phyloP scores from a whole-genome alignment of 192 early-diverging fungal species.

The Diversispora epigaea region DNA sequence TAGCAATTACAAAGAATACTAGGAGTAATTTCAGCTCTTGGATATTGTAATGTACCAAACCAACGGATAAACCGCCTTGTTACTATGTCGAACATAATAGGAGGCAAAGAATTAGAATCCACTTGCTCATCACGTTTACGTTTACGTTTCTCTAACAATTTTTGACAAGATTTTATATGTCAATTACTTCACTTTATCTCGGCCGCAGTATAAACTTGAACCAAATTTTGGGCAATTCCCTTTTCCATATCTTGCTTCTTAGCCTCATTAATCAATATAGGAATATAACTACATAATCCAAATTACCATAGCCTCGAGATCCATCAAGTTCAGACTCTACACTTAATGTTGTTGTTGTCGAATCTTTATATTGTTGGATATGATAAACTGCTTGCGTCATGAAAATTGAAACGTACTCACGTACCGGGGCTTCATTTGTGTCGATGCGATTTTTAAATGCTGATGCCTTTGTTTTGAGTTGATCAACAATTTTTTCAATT shows the following conservation, averaged over 20 bases:
- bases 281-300: conserved; percentile 17
- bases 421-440: conserved; percentile 1
- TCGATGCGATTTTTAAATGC: neutral
- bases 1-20: neutral
- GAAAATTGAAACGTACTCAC: conserved; percentile 12
- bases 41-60: conserved; percentile 1
- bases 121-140: no score
- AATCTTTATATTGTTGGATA: conserved; percentile 4
- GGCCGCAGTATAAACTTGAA: conserved; percentile 14
- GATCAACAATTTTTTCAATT: no score
- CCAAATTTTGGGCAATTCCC: conserved; percentile 25
- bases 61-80: conserved; percentile 26
- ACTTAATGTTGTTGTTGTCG: neutral
- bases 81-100: conserved; percentile 18
- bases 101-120: neutral
- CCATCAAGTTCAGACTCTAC: conserved; percentile 12
- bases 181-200: conserved; percentile 17
- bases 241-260: no score
- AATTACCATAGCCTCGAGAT: conserved; percentile 25
- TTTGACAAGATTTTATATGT: neutral
- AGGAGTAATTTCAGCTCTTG: conserved; percentile 11
- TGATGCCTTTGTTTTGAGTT: neutral
- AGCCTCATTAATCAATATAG: conserved; percentile 8
- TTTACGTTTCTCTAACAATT: conserved; percentile 18
- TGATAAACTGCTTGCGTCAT: neutral